Evolutionary conservation across 1,284 basidiomycete species (phyloP), one percentile per base, ranked within the genome.

Genomic region (Meira nashicola): DNA sequence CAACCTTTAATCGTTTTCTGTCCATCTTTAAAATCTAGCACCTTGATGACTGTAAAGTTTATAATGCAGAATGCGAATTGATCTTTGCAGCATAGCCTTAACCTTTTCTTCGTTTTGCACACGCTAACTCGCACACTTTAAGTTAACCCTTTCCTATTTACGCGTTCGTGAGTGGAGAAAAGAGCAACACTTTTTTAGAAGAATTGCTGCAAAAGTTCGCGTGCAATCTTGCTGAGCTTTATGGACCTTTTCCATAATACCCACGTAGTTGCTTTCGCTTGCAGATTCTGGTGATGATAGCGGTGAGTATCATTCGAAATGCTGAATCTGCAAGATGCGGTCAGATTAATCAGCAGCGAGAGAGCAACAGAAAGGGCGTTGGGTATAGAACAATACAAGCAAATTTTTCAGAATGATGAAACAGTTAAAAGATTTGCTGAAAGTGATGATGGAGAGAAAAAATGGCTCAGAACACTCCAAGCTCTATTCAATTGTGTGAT

Each of bases 301-400:
- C 15, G 41, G 10, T 10, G 15, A 6, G n/a, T 40, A n/a, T 49
- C 47, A 17, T 10, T 21, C n/a, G 7, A 23, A 9, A 53, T 53
- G 28, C 17, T 53, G 12, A 14, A 17, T 12, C 56, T 71, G 11
- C 62, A 71, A 39, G 61, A 62, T 12, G 67, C 67, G 1, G 57
- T 71, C 37, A 56, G 60, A 38, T 63, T 67, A 40, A 50, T 74
- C 28, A 59, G 59, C 54, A 67, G 64, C 69, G 83, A 85, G 60
- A 90, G 87, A 70, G 81, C 87, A 74, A 88, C 85, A 70, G 87
- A 88, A 28, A 83, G 91, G 10, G 83, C 85, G 60, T 84, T 88
- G 59, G 90, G 86, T 15, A 76, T 89, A 23, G 65, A 81, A 4
- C 72, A 81, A 19, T 80, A 92, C 37, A 83, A 85, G 39, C 82